Base-by-base conservation (phyloP, 2,329 filamentous ascomycete species). In the Pseudocercospora pini-densiflorae region DNA sequence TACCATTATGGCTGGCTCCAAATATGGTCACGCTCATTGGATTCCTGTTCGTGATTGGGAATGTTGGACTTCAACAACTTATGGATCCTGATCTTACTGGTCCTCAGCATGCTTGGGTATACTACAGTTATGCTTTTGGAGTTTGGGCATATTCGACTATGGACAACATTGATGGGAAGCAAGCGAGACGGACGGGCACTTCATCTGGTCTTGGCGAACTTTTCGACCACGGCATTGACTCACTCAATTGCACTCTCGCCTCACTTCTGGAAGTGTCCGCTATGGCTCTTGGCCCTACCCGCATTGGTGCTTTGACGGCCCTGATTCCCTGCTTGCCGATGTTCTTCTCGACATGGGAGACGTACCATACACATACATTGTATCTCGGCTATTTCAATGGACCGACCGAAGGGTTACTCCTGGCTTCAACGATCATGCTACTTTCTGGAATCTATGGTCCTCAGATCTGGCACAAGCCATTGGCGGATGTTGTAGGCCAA, bases 311-410 rank as follows among this genome's bases (percentile, higher is more conserved):
- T 64, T 96, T 97, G 78, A 98, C 95, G 0, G 93, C 94, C 1
- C 84, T 99, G 51, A 89, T 94, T 67, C 95, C 95, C 1, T 96
- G 93, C 73, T 83, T 99, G 53, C 92, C 95, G 67, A 99, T 99
- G 95, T 99, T 97, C 85, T 97, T 99, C 82, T 97, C 94, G 2
- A 99, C 95, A 1, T 99, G 95, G 95, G 95, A 99, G 82, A 99
- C 95, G 0, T 99, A 97, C 79, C 95, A 99, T 81, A 97, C 95
- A 5, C 95, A 99, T 79, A 98, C 95, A 0, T 84, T 99, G 5
- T 99, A 97, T 79, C 88, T 99, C 12, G 95, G 95, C 63, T 93
- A 94, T 78, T 91, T 99, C 87, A 99, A 99, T 79, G 95, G 95
- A 0, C 95, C 95, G 1, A 99, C 95, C 36, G 95, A 99, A 83